phyloP scores from a whole-genome alignment of 176 grass and related monocot species.

The Guadua angustifolia region DNA sequence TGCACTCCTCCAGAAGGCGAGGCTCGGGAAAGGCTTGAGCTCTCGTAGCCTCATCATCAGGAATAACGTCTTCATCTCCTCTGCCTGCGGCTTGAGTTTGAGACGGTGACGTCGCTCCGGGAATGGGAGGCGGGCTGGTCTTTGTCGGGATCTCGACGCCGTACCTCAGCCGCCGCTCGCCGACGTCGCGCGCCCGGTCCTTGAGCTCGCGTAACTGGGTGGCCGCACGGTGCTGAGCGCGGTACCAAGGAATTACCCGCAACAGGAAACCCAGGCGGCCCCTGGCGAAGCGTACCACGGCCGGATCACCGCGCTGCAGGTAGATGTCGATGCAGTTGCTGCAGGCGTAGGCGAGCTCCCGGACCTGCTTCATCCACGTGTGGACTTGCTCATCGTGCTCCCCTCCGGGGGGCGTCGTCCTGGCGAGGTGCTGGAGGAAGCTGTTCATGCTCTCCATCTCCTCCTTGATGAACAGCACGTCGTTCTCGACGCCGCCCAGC shows the following conservation, averaged over 20 bases:
- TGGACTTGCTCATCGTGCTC: too few relatives aligned
- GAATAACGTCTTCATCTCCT: background rate
- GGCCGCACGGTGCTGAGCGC: conserved; percentile 1
- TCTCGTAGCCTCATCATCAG: background rate
- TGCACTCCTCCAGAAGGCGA: background rate
- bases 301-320: too few relatives aligned
- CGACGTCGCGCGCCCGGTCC: conserved; percentile 11
- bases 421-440: too few relatives aligned
- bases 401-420: too few relatives aligned
- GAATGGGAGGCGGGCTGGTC: too few relatives aligned
- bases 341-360: too few relatives aligned
- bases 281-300: too few relatives aligned
- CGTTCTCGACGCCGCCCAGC: too few relatives aligned
- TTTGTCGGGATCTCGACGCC: background rate
- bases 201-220: conserved; percentile 22
- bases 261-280: background rate
- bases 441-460: too few relatives aligned
- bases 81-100: background rate
- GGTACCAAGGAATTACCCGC: background rate
- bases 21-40: background rate
- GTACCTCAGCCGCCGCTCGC: conserved; percentile 23
- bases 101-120: background rate
- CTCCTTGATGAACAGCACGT: too few relatives aligned
- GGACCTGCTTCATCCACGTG: too few relatives aligned
- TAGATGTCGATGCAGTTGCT: too few relatives aligned